phyloP scores from a whole-genome alignment of 2,329 filamentous ascomycete genomes.

The Dothistroma pini region DNA sequence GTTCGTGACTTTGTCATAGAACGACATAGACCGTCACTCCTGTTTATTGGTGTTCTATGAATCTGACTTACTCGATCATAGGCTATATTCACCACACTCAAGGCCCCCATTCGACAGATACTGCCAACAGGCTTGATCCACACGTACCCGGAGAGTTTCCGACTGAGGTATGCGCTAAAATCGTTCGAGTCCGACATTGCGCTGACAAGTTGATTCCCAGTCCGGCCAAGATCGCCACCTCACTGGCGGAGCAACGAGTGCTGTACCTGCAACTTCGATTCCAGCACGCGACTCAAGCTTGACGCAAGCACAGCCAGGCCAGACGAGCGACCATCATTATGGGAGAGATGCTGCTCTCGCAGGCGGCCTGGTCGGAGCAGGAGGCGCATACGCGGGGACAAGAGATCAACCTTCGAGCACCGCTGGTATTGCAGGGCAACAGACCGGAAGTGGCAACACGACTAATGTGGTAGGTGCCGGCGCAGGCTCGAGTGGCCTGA shows the following conservation, averaged over 20 bases:
- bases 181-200: neutral
- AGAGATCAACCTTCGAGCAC: slow-evolving; percentile 2
- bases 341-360: slow-evolving; percentile 34
- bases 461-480: neutral
- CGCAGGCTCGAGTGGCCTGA: neutral
- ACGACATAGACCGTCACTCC: neutral
- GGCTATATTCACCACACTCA: slow-evolving; percentile 20
- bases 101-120: slow-evolving; percentile 29
- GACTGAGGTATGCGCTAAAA: slow-evolving; percentile 12
- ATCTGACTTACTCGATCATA: neutral
- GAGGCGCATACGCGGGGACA: slow-evolving; percentile 16
- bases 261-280: neutral
- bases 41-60: neutral
- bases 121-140: slow-evolving; percentile 34
- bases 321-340: slow-evolving; percentile 22
- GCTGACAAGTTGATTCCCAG: neutral
- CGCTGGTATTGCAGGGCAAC: neutral
- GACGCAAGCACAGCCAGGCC: neutral
- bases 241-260: neutral
- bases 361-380: slow-evolving; percentile 32
- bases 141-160: slow-evolving; percentile 35
- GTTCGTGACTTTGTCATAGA: neutral
- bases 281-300: neutral
- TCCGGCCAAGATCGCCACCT: slow-evolving; percentile 12
- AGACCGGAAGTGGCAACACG: neutral